Percentiles rank a stretch among this genome's conserved stretches.
phyloP scores from a whole-genome alignment of 768 basidiomycete species.

The Boletus coccyginus region DNA sequence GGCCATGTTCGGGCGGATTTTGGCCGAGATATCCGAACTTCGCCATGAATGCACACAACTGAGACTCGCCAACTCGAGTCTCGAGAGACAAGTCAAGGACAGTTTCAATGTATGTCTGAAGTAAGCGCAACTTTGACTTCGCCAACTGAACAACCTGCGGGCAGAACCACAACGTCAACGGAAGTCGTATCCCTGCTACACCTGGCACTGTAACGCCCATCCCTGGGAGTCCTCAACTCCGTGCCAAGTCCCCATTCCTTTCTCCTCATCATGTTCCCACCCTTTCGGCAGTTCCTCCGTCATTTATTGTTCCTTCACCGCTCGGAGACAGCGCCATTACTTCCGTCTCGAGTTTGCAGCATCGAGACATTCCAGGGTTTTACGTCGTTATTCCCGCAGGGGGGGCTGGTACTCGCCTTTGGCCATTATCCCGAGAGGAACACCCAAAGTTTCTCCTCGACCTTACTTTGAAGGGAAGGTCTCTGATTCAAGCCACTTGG shows the following conservation, averaged over 20 bases:
- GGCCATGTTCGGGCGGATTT: constrained; percentile 72
- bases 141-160: not conserved
- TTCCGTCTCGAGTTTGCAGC: constrained; percentile 45
- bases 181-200: constrained; percentile 30
- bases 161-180: constrained; percentile 28
- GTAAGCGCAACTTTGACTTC: not conserved
- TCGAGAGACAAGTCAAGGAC: constrained; percentile 76
- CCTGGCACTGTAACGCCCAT: constrained; percentile 64
- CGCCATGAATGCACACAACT: constrained; percentile 77
- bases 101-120: constrained; percentile 52
- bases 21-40: constrained; percentile 64
- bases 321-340: constrained; percentile 62
- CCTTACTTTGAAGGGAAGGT: constrained; percentile 80
- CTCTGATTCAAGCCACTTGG: constrained; percentile 88
- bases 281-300: constrained; percentile 32
- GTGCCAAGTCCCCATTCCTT: constrained; percentile 78
- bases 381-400: constrained; percentile 91
- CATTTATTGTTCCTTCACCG: constrained; percentile 66
- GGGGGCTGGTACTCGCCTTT: constrained; percentile 84
- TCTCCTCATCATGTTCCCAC: constrained; percentile 45
- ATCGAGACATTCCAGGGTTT: constrained; percentile 75
- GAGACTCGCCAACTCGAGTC: constrained; percentile 65
- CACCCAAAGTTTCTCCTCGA: constrained; percentile 89
- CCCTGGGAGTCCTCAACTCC: constrained; percentile 74
- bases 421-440: constrained; percentile 82